Percentiles rank a stretch among this genome's conserved stretches.
These are phyloP conservation scores for Clonostachys chloroleuca DNA, from an alignment of 2,329 filamentous ascomycete genomes.

Conservation along the genomic window DNA sequence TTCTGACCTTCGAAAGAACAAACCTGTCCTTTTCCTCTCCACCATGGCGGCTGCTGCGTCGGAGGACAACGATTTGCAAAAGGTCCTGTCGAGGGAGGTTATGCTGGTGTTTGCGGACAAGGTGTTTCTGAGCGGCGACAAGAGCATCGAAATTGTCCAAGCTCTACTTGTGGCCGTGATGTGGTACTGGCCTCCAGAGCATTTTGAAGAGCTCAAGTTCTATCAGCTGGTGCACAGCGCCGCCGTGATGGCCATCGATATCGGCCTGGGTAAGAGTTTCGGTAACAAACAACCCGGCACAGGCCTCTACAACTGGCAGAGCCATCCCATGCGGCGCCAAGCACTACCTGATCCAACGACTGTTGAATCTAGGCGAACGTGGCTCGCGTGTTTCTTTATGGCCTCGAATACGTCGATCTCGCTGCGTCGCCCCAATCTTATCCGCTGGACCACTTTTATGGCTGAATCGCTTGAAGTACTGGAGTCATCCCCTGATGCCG, in stretches of 20 bases:
- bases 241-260: slow-evolving; percentile 76
- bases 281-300: not conserved
- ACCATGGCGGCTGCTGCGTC: slow-evolving; percentile 63
- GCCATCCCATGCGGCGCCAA: slow-evolving; percentile 32
- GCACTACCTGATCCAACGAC: slow-evolving; percentile 43
- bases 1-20: slow-evolving; percentile 49
- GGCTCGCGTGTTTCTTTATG: slow-evolving; percentile 56
- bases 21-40: slow-evolving; percentile 66
- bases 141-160: slow-evolving; percentile 80
- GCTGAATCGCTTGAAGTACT: slow-evolving; percentile 53
- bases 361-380: slow-evolving; percentile 51
- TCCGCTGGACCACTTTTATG: slow-evolving; percentile 58
- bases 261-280: slow-evolving; percentile 62
- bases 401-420: slow-evolving; percentile 57
- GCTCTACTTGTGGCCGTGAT: slow-evolving; percentile 70
- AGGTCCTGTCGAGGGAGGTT: slow-evolving; percentile 61
- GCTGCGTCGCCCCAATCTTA: slow-evolving; percentile 54
- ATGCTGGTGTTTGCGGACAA: slow-evolving; percentile 71
- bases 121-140: slow-evolving; percentile 71
- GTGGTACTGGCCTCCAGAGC: slow-evolving; percentile 82
- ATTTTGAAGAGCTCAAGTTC: slow-evolving; percentile 83
- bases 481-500: slow-evolving; percentile 46
- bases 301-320: slow-evolving; percentile 24
- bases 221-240: slow-evolving; percentile 83
- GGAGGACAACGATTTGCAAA: slow-evolving; percentile 51